Base-by-base conservation (phyloP, 129 eudicot genomes). In the Calendula officinalis region DNA sequence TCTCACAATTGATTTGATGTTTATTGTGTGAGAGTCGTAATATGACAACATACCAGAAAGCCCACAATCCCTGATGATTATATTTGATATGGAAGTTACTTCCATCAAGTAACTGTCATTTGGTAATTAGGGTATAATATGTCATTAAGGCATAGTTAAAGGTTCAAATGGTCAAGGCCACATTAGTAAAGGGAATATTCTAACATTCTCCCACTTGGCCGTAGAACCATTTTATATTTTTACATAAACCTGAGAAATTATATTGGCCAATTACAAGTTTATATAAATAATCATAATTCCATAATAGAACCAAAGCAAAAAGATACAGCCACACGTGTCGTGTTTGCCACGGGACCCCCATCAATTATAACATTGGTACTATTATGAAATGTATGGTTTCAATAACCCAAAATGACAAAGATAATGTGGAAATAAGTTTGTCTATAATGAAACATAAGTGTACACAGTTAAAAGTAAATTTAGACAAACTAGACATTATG, bases 381-480 rank as follows among this genome's bases (percentile, higher is more conserved):
- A 43, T 5, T 43, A 0, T 43, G 47, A 43, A 43, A 43, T 6
- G 7, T 0, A 43, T 7, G n/a, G 0, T 43, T 43, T 43, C 47
- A 43, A 7, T 43, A 43, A 43, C 12, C 47, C 47, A 43, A 8
- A 43, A 43, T 43, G n/a, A 43, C 47, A 43, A 43, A 3, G 2
- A 0, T 43, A 8, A 43, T 43, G 47, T 43, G 47, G 47, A 8
- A 43, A 8, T 43, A 43, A 0, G 47, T 43, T 43, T 43, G 47
- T 43, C 47, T 43, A 43, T 43, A 43, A 43, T 43, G 47, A 43
- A 43, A 43, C 47, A 43, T 43, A 43, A 43, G 47, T 43, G 47
- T 43, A 43, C n/a, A 43, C 47, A 43, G 12, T 43, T 43, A 8
- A 7, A 43, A 8, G 47, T 43, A 43, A 43, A 8, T 43, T 7